Base-by-base conservation (phyloP, 495 filamentous ascomycete species). In the Eremomyces bilateralis region DNA sequence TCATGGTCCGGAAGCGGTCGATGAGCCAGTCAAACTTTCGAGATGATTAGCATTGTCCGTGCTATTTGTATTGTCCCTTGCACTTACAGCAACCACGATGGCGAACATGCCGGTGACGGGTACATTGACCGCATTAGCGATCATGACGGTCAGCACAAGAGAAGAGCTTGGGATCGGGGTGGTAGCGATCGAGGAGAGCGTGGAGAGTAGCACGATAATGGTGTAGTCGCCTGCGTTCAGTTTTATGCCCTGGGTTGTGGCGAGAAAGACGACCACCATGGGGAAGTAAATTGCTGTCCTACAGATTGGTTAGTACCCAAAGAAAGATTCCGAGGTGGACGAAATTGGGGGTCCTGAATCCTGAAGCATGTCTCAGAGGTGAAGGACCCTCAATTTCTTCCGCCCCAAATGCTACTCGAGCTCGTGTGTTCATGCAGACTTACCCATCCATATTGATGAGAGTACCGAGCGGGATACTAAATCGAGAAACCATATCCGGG, bases 1-100 rank as follows among this genome's bases (percentile, higher is more conserved):
- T 33, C n/a, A 45, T 46, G 3, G 50, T 53, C 15, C 45, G 30
- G 42, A 47, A 49, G 33, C 50, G 46, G 39, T 51, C 50, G 10
- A 53, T 29, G 41, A 53, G 46, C 50, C 48, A 51, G 25, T 51
- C 48, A 28, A 51, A n/a, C n/a, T n/a, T n/a, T n/a, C n/a, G n/a
- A n/a, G n/a, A n/a, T n/a, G n/a, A n/a, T n/a, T n/a, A n/a, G n/a
- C n/a, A n/a, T n/a, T n/a, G n/a, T n/a, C n/a, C n/a, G n/a, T n/a
- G n/a, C n/a, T n/a, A n/a, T n/a, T n/a, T n/a, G n/a, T n/a, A n/a
- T n/a, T n/a, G n/a, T n/a, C n/a, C n/a, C n/a, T n/a, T n/a, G n/a
- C n/a, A n/a, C n/a, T n/a, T n/a, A n/a, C 45, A 27, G 42, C 43
- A n/a, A 49, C 41, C 21, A 50, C 42, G 11, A 49, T 39, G 21